Base-by-base conservation (phyloP, 106 monocot genomes). In the Xerophyta viscosa region DNA sequence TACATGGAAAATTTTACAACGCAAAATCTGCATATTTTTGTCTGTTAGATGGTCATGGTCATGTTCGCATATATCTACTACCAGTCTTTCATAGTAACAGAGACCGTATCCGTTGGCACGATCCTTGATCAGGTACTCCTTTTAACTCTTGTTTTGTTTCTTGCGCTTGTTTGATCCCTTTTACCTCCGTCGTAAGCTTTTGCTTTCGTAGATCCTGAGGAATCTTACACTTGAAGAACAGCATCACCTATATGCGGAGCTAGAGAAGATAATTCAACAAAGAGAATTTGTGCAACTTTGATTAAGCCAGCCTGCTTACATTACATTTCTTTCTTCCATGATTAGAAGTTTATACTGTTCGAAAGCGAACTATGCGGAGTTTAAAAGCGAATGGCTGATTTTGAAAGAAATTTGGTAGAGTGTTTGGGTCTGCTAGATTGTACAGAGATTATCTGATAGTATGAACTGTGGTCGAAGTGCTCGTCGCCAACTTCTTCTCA, bases 11-110 rank as follows among this genome's bases (percentile, higher is more conserved):
- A n/a, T n/a, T n/a, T n/a, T n/a, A n/a, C n/a, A n/a, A n/a, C n/a
- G n/a, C n/a, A n/a, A n/a, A n/a, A n/a, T n/a, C n/a, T n/a, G n/a
- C 33, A 6, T 11, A 33, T 33, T 11, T 11, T 33, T 33, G 33
- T 11, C 33, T 33, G 5, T 6, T 46, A 73, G 72, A 73, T 73
- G 72, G 72, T 73, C 43, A 73, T 73, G 66, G 72, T 65, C n/a
- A 65, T 65, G 20, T 73, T 73, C 58, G 65, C 72, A 0, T 73
- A 73, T 26, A 73, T 66, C 60, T 73, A 66, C 47, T 65, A 66
- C 28, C 72, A 73, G 47, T 73, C 72, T 7, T 73, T 73, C 44
- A 54, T 73, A 21, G 31, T 52, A 6, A 13, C 51, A 4, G 41
- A 73, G 24, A 54, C 17, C 54, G 41, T 54, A 20, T 66, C 72